phyloP scores from a whole-genome alignment of 495 filamentous ascomycete species.

The Neurospora sp. region DNA sequence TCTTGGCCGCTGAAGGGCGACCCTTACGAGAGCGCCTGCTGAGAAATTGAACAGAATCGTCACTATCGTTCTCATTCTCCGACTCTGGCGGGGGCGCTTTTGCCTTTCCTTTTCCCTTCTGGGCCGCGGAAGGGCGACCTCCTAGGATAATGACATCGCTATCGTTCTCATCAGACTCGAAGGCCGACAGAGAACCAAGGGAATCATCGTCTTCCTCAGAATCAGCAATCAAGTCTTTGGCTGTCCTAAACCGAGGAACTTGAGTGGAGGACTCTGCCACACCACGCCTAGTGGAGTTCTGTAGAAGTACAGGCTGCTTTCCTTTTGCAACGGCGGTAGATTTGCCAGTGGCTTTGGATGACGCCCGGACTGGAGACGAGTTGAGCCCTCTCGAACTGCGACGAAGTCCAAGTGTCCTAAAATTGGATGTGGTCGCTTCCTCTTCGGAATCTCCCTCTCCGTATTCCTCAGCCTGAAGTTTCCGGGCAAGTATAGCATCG shows the following conservation, averaged over 20 bases:
- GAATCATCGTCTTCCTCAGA: constrained; percentile 5
- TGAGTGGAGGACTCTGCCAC: not conserved
- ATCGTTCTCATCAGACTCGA: constrained; percentile 4
- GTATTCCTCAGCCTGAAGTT: constrained; percentile 53
- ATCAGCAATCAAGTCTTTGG: constrained; percentile 2
- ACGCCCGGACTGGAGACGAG: not conserved
- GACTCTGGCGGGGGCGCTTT: not conserved
- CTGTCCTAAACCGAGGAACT: not conserved
- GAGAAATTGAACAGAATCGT: constrained; percentile 1
- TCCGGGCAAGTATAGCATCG: constrained; percentile 44
- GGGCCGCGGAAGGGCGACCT: not conserved
- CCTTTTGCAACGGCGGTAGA: not conserved
- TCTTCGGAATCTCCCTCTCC: not conserved
- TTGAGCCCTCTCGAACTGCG: constrained; percentile 6
- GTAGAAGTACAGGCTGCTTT: not conserved
- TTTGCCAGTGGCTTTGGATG: not conserved
- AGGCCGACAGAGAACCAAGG: not conserved
- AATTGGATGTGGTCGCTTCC: not conserved
- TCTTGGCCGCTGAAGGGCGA: not conserved
- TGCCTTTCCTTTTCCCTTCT: not conserved
- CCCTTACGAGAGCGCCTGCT: constrained; percentile 1
- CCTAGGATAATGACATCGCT: not conserved
- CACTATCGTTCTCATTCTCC: constrained; percentile 7
- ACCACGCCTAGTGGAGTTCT: not conserved
- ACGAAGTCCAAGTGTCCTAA: not conserved